Evolutionary conservation across 306 rosid genomes (phyloP).

Genomic region (Purshia tridentata): DNA sequence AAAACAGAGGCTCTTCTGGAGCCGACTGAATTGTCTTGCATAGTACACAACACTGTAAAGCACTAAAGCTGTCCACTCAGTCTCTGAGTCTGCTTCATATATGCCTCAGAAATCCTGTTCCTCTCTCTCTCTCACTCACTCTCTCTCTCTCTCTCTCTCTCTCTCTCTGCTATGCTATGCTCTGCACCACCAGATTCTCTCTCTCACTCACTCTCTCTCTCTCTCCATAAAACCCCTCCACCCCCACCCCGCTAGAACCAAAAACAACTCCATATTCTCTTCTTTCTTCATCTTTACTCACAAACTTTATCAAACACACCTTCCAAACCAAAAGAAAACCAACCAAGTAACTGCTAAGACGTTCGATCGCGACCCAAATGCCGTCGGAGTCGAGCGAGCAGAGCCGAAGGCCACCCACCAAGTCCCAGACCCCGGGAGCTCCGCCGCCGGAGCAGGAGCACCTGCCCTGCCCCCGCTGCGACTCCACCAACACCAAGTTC

Average conservation of each 20-base stretch:
- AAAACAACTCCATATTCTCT: not conserved
- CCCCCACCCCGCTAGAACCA: not conserved
- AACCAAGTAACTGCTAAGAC: not conserved
- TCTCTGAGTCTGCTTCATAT: conserved; percentile 46
- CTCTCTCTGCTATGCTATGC: no score
- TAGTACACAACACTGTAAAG: conserved; percentile 60
- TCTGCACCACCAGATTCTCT: no score
- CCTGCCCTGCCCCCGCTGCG: conserved; percentile 91
- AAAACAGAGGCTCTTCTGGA: conserved; percentile 16
- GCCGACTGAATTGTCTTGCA: conserved; percentile 64
- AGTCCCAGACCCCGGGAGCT: conserved; percentile 34
- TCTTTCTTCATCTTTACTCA: not conserved
- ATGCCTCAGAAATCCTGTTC: conserved; percentile 56
- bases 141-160: conserved; percentile 13
- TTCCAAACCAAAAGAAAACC: not conserved
- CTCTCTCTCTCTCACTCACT: not conserved
- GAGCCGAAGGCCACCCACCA: conserved; percentile 9
- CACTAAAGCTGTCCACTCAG: conserved; percentile 37
- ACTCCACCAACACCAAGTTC: conserved; percentile 92
- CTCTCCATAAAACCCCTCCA: conserved; percentile 41
- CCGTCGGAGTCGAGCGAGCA: conserved; percentile 62
- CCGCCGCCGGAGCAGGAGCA: conserved; percentile 85
- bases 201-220: conserved; percentile 29
- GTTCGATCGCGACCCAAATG: conserved; percentile 29
- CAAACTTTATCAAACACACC: not conserved